Evolutionary conservation across 208 protist species (phyloP), one percentile per base, ranked within the genome.

Genomic region (Acanthamoeba sp.): DNA sequence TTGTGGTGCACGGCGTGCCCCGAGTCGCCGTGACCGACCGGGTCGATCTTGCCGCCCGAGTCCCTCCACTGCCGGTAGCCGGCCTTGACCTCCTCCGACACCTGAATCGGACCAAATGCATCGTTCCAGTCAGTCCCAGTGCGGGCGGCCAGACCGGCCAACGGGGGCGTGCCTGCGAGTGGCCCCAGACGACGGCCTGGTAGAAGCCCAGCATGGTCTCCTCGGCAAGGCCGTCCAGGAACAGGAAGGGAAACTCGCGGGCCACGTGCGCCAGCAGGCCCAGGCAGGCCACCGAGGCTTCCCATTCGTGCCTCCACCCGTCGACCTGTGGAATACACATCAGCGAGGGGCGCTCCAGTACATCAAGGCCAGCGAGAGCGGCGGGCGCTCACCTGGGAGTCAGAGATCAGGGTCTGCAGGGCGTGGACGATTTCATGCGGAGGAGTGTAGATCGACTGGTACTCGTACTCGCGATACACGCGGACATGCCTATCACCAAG

Each of bases 381-480:
- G n/a, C 9, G 24, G 3, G 29, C 10, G 34, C 55, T 29, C 0
- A 91, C 50, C 50, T 73, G 85, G 0, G 59, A 91, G 48, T 76
- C 57, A 27, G 59, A 91, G 57, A 91, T 76, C 7, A 91, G n/a
- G 18, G 85, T 91, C 59, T 91, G 85, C 29, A 91, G 59, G 85
- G 57, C 50, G 34, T 91, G 85, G 1, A 91, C 85, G 36, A 91
- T 73, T 29, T 91, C 85, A 27, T 91, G 85, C 16, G 85, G 85
- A 0, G 85, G 85, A 18, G 57, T 73, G 57, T 91, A 91, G 57
- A 91, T 91, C 7, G 85, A 52, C 42, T 91, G 85, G n/a, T 52
- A 73, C 85, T 91, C 85, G 59, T 91, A 91, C n/a, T 76, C 57
- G 7, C 57, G 20, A 57, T 91, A 91, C 57, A 91, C 85, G 7